Percentiles rank a stretch among this genome's conserved stretches.
Conservation (phyloP, 768 basidiomycete species). For the Pseudohyphozyma bogoriensis region DNA sequence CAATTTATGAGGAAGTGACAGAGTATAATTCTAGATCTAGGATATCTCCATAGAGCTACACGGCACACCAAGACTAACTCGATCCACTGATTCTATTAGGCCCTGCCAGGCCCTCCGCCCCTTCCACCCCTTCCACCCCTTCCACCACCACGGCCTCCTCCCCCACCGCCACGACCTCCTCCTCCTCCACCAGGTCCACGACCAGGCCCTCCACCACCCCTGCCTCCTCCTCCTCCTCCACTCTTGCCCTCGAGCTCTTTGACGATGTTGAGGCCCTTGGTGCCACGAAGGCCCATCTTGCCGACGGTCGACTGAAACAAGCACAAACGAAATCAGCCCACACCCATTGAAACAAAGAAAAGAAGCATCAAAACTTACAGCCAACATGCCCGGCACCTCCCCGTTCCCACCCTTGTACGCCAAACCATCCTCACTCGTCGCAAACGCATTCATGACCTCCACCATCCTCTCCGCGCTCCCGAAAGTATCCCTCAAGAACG, state of each 20-base stretch:
- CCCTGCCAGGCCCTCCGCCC: not conserved
- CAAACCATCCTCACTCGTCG: not conserved
- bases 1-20: no score
- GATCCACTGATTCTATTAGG: no score
- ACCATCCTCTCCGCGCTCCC: slow-evolving; percentile 17
- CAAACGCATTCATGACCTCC: not conserved
- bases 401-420: not conserved
- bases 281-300: slow-evolving; percentile 47
- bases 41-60: no score
- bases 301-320: slow-evolving; percentile 42
- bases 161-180: slow-evolving; percentile 3
- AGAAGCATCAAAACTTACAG: slow-evolving; percentile 33
- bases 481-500: slow-evolving; percentile 29
- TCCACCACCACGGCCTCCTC: slow-evolving; percentile 4
- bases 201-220: slow-evolving; percentile 14
- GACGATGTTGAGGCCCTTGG: slow-evolving; percentile 34
- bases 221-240: slow-evolving; percentile 14
- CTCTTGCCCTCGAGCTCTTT: slow-evolving; percentile 22
- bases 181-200: slow-evolving; percentile 17
- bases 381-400: slow-evolving; percentile 33
- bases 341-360: not conserved
- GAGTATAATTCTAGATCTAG: no score
- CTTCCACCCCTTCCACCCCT: not conserved
- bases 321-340: not conserved
- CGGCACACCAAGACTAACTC: no score